Evolutionary conservation across 495 filamentous ascomycete species (phyloP), one percentile per base, ranked within the genome.

Genomic region (Talaromyces adpressus): DNA sequence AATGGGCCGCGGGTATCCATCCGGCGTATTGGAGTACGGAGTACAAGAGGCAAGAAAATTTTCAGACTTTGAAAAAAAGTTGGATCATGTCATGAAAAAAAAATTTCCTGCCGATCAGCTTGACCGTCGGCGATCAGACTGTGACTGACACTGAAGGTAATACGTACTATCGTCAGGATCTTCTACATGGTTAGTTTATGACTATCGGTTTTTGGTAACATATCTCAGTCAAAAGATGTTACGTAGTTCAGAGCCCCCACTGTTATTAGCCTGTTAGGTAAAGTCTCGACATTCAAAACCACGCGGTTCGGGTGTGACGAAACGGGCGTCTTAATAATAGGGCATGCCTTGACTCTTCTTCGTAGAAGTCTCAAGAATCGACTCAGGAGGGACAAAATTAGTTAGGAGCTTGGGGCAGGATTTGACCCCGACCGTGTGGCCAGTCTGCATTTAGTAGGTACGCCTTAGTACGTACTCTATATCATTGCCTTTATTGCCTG

Each of bases 231-330:
- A 6, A 36, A 30, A 36, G 32, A 41, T 16, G 36, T 41, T 39
- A n/a, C n/a, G n/a, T 12, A 14, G 36, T 41, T 41, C 36, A 41
- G 9, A 16, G 36, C 14, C 36, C 36, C 36, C 36, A 41, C 36
- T 41, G 12, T 14, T 11, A 36, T 14, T 36, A 36, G 34, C 34
- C 34, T 36, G 9, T 41, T 41, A 41, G 36, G 14, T 16, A 12
- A 47, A 20, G 7, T 49, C 45, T 49, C 45, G 45, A 49, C 45
- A 49, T 56, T 56, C 52, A 14, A 29, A 14, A 56, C 52, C 52
- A 56, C 52, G 52, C 52, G 52, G 52, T 25, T 56, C 52, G 22
- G 52, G 52, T 56, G 52, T 56, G 52, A 56, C 52, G 52, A 56
- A 56, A 56, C 27, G 27, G 52, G 52, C 23, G 23, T 56, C 52